phyloP scores from a whole-genome alignment of 164 flowering plant genomes.

The Aristolochia fimbriata region DNA sequence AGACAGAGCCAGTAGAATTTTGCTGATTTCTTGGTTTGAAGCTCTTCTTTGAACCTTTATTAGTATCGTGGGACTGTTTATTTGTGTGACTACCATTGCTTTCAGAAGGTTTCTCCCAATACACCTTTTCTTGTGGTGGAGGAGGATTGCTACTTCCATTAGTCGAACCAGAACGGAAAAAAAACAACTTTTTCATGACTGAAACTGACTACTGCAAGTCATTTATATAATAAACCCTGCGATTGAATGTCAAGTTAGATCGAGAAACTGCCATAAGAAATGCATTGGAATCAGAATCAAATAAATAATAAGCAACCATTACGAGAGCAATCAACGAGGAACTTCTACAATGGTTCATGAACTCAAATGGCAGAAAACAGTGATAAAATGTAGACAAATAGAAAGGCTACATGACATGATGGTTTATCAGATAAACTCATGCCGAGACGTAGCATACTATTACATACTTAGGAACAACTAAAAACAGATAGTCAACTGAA shows the following conservation, averaged over 20 bases:
- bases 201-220: background rate
- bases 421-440: too few species aligned
- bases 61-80: slow-evolving; percentile 4
- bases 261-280: background rate
- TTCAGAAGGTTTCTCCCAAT: slow-evolving; percentile 31
- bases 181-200: slow-evolving; percentile 74
- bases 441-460: too few species aligned
- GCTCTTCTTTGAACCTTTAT: slow-evolving; percentile 17
- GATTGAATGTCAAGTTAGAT: background rate
- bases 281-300: background rate
- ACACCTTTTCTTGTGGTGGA: slow-evolving; percentile 36
- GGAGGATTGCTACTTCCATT: slow-evolving; percentile 21
- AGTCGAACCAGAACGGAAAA: slow-evolving; percentile 47
- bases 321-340: background rate
- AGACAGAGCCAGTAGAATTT: slow-evolving; percentile 25
- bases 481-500: too few species aligned
- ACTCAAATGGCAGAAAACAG: too few species aligned
- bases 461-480: too few species aligned
- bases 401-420: too few species aligned
- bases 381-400: too few species aligned
- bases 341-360: background rate
- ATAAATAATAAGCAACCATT: background rate
- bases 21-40: slow-evolving; percentile 28
- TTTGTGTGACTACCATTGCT: slow-evolving; percentile 9
- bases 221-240: background rate